Percentiles rank a stretch among this genome's conserved stretches.
phyloP scores from a whole-genome alignment of 2,329 filamentous ascomycete species.

The Colletotrichum camelliae region DNA sequence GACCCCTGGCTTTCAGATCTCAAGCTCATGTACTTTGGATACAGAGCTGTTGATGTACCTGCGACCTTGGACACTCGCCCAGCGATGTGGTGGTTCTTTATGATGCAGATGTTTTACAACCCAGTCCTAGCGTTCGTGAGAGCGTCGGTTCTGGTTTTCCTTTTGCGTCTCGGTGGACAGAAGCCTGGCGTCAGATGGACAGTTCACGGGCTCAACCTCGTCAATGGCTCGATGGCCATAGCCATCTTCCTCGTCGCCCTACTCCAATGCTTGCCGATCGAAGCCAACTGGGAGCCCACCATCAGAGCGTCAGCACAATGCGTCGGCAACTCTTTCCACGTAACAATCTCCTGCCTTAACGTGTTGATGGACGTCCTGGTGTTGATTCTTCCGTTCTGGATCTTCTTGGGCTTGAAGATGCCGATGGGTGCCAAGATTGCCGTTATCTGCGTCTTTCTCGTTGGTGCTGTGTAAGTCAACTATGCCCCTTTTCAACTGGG shows the following conservation, averaged over 20 bases:
- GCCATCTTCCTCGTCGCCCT: constrained; percentile 37
- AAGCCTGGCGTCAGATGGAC: constrained; percentile 36
- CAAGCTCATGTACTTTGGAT: constrained; percentile 36
- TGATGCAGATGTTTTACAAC: constrained; percentile 48
- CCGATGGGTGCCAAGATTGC: constrained; percentile 40
- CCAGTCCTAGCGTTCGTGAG: constrained; percentile 51
- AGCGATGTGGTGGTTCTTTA: constrained; percentile 32
- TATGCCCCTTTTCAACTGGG: neutral
- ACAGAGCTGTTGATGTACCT: constrained; percentile 18
- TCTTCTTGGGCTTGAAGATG: constrained; percentile 46
- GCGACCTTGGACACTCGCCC: constrained; percentile 19
- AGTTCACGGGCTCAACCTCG: constrained; percentile 32
- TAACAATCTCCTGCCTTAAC: constrained; percentile 26
- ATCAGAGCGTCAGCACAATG: constrained; percentile 22
- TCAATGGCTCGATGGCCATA: constrained; percentile 35
- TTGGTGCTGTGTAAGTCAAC: constrained; percentile 40
- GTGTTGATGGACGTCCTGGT: constrained; percentile 40
- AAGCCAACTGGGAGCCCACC: constrained; percentile 29
- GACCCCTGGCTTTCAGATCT: constrained; percentile 17
- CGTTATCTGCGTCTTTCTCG: constrained; percentile 42
- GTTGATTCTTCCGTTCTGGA: constrained; percentile 41
- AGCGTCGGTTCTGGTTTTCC: constrained; percentile 49
- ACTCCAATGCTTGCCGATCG: constrained; percentile 40
- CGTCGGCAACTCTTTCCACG: constrained; percentile 7
- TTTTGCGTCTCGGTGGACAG: constrained; percentile 45